Evolutionary conservation across 106 monocot species (phyloP), one percentile per base, ranked within the genome.

Genomic region (Alisma plantagoaquatica): DNA sequence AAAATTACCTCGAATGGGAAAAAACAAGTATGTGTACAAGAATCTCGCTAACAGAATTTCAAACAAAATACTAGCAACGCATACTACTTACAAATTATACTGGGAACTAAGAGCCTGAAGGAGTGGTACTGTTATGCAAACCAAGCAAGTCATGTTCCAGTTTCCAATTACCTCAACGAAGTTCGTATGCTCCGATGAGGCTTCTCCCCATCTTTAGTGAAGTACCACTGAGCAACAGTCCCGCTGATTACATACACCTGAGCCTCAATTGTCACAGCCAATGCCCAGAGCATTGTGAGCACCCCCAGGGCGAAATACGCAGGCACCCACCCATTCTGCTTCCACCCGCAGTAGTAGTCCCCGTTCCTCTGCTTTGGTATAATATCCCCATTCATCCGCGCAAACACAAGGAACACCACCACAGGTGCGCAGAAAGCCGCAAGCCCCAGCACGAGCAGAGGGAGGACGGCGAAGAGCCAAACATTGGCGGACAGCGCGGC

Each of bases 171-270:
- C 92, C 92, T 93, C 51, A 93, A 47, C 45, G 92, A 93, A 55
- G 46, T 79, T 62, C 79, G 60, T 33, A 93, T 76, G 68, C 74
- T 77, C 57, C 62, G 44, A 1, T 31, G 49, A 21, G 71, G 80
- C 50, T 66, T 83, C 41, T 68, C 57, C 3, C 41, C 59, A 33
- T 83, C 92, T 54, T 50, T 58, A 22, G 62, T 53, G 69, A 93
- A 93, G 54, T 87, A 93, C 92, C 92, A 93, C 63, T 80, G 82
- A 11, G 86, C 87, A n/a, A 93, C 38, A 32, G 83, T 80, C 48
- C 83, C 92, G 48, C 82, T 87, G 46, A 82, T 74, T 46, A 83
- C 87, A 73, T 72, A 93, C 53, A 75, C 77, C 55, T 87, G 70
- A 10, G 80, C 79, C 68, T 93, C 87, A 29, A 87, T 29, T 73